Base-by-base conservation (phyloP, 768 basidiomycete species). In the Lactifluus subvellereus region DNA sequence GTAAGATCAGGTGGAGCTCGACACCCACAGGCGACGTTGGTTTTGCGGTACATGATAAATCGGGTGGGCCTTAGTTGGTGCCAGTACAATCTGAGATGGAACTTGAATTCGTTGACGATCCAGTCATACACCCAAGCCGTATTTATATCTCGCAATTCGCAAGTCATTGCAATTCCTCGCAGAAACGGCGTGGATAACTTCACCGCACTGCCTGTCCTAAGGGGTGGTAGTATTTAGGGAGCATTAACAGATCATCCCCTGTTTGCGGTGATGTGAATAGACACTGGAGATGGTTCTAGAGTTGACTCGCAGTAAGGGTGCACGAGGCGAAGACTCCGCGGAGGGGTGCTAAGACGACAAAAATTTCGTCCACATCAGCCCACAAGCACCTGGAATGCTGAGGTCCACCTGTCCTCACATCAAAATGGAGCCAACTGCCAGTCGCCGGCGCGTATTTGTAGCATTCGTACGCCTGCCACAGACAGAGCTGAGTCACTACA, bases 21-120 rank as follows among this genome's bases (percentile, higher is more conserved):
- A 9, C 13, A 64, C 65, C 14, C 9, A 66, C 65, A 66, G 6
- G 65, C 57, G 38, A 66, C 33, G 62, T 66, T 66, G n/a, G 65
- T 66, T 22, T 35, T 50, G 8, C 51, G 56, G 48, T 55, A 58
- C 65, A 66, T 66, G 32, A 30, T 33, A 30, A 18, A 6, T 48
- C 8, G 20, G 22, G 38, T 49, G 49, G 33, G n/a, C 20, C 6
- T 20, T 40, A 10, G 18, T 18, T 48, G 47, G n/a, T 48, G 20
- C 22, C 30, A 32, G 11, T 45, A 45, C 33, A 33, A 40, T 54
- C 47, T 40, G 32, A 49, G 55, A 50, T 35, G n/a, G 33, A n/a
- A 22, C 35, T 47, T 3, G 42, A 22, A 35, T 7, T 18, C 27
- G 32, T 11, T 33, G 48, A 50, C 11, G 53, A 61, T 6, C 4